Percentiles rank a stretch among this genome's conserved stretches.
Conservation (phyloP, 1,139 yeast genomes). For the Geotrichum bryndzae region DNA sequence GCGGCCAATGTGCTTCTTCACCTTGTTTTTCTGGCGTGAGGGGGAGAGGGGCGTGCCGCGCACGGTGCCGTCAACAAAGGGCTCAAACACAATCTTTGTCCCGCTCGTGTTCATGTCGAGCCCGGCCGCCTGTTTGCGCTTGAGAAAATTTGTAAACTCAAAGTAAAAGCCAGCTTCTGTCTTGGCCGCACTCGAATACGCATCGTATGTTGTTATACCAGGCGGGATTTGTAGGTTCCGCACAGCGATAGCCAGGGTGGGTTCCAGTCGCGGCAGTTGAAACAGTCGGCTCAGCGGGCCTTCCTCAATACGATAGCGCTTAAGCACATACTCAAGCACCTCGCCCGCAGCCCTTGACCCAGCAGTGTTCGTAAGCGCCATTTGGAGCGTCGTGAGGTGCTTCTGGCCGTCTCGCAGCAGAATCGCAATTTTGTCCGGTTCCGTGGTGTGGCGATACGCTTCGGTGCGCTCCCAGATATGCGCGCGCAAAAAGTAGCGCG, state of each 20-base stretch:
- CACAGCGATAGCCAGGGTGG: constrained; percentile 15
- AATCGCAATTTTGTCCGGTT: constrained; percentile 16
- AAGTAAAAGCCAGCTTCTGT: constrained; percentile 16
- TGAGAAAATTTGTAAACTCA: constrained; percentile 20
- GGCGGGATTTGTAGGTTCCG: constrained; percentile 21
- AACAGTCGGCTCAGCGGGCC: constrained; percentile 21
- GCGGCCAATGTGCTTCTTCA: constrained; percentile 17
- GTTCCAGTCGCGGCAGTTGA: constrained; percentile 16
- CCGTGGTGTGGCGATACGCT: constrained; percentile 23
- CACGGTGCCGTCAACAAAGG: constrained; percentile 21
- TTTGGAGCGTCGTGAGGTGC: constrained; percentile 14
- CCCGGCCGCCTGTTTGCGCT: constrained; percentile 8
- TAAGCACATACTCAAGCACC: constrained; percentile 20
- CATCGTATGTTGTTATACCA: constrained; percentile 9
- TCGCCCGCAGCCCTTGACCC: constrained; percentile 15
- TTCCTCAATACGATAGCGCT: constrained; percentile 18
- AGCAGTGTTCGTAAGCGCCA: constrained; percentile 16
- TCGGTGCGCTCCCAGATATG: constrained; percentile 22
- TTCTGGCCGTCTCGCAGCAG: constrained; percentile 19
- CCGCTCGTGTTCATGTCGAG: constrained; percentile 18
- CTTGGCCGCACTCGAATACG: constrained; percentile 11
- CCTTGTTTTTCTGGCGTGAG: constrained; percentile 21
- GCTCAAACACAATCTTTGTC: constrained; percentile 21
- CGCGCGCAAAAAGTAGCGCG: constrained; percentile 21
- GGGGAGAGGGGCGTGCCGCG: constrained; percentile 23